Conservation (phyloP, 2,329 filamentous ascomycete genomes). For the Talaromyces sp. region DNA sequence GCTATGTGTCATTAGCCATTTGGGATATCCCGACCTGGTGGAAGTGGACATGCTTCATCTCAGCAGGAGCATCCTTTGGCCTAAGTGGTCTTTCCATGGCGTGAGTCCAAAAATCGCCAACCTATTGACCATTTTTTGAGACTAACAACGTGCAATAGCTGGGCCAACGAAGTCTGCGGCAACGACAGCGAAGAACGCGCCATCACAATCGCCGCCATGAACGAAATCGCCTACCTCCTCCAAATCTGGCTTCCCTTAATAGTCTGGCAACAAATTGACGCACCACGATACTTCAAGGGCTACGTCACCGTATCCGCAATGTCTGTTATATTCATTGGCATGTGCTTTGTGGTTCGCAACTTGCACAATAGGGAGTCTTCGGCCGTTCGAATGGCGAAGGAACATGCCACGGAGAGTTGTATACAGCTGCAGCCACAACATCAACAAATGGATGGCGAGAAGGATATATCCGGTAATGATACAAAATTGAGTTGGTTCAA, state of each 20-base stretch:
- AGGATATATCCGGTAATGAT: background rate
- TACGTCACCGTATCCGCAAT: slow-evolving; percentile 55
- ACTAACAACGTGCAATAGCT: slow-evolving; percentile 28
- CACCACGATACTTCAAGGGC: slow-evolving; percentile 58
- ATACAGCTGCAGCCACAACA: slow-evolving; percentile 4
- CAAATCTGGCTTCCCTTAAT: slow-evolving; percentile 67
- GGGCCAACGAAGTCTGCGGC: slow-evolving; percentile 55
- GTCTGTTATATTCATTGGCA: slow-evolving; percentile 49
- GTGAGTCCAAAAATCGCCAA: slow-evolving; percentile 28
- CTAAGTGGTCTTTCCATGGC: slow-evolving; percentile 51
- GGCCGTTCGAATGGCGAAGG: background rate
- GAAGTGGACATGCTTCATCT: slow-evolving; percentile 63
- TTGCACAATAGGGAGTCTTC: slow-evolving; percentile 11
- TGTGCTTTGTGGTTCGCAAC: slow-evolving; percentile 46
- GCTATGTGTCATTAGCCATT: slow-evolving; percentile 44
- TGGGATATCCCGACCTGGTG: slow-evolving; percentile 53
- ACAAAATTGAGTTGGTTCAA: background rate
- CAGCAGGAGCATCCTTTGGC: slow-evolving; percentile 48
- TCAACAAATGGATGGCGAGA: background rate
- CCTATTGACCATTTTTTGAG: no score
- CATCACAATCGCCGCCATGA: slow-evolving; percentile 65
- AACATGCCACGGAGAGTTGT: slow-evolving; percentile 8
- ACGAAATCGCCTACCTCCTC: slow-evolving; percentile 65
- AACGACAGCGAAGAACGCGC: slow-evolving; percentile 63
- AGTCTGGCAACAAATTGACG: slow-evolving; percentile 64